Conservation (phyloP, 192 early-diverging fungal genomes). For the Coemansia sp. region DNA sequence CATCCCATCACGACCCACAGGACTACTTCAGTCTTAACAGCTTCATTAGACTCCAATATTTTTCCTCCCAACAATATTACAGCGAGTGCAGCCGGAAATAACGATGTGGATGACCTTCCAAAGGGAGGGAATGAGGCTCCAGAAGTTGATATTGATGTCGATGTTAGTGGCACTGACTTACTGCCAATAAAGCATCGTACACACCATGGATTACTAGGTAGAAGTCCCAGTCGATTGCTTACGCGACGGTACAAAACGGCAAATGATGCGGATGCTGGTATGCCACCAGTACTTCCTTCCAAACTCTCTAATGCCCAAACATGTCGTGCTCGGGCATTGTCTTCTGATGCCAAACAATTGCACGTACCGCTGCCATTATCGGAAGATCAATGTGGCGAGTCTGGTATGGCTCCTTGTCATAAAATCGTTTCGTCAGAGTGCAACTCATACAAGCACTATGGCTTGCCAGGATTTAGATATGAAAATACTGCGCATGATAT, state of each 20-base stretch:
- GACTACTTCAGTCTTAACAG: neutral
- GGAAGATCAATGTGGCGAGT: neutral
- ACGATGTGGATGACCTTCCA: slow-evolving; percentile 9
- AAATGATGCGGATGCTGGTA: neutral
- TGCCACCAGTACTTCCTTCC: neutral
- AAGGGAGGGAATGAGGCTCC: slow-evolving; percentile 4
- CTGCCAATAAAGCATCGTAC: neutral
- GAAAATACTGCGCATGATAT: neutral
- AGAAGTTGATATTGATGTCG: slow-evolving; percentile 5
- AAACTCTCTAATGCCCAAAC: neutral
- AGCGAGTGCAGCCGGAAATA: neutral
- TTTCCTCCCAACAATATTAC: slow-evolving; percentile 4
- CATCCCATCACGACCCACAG: neutral
- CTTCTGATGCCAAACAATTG: neutral
- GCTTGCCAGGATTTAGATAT: too few species aligned
- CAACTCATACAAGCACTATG: neutral
- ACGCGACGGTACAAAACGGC: neutral
- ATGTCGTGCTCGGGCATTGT: neutral
- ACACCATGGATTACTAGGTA: neutral
- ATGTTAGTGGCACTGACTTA: neutral
- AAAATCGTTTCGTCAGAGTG: neutral
- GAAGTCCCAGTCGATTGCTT: neutral
- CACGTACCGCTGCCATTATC: neutral
- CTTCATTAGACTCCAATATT: neutral
- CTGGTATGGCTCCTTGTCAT: neutral